Conservation (phyloP, 192 early-diverging fungal genomes). For the Piromyces finnis region DNA sequence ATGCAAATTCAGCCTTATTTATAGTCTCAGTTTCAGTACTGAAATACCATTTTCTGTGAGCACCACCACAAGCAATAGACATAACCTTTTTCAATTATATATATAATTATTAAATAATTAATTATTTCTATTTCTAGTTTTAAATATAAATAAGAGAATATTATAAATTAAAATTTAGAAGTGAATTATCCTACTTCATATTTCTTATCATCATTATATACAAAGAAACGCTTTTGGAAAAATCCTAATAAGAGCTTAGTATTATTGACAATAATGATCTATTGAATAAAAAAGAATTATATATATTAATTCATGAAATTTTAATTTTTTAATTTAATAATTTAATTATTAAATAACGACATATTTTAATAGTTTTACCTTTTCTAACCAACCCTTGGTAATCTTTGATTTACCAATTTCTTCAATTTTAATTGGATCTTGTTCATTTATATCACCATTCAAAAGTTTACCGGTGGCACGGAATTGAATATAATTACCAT, state of each 20-base stretch:
- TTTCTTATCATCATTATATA: conserved; percentile 46
- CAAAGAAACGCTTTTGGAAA: conserved; percentile 49
- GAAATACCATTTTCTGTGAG: conserved; percentile 54
- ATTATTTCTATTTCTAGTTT: not conserved
- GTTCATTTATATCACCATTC: not conserved
- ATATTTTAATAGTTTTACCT: too few species aligned
- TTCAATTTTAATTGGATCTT: not conserved
- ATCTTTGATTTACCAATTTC: conserved; percentile 36
- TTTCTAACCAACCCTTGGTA: conserved; percentile 61
- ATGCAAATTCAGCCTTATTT: conserved; percentile 30
- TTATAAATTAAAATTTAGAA: too few species aligned
- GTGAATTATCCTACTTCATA: conserved; percentile 29
- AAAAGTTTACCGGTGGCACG: conserved; percentile 8
- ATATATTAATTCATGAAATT: not conserved
- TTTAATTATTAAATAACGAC: too few species aligned
- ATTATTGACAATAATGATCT: conserved; percentile 16
- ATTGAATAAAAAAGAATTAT: conserved; percentile 1
- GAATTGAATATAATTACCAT: conserved; percentile 36
- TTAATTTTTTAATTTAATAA: too few species aligned
- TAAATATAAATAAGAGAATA: too few species aligned
- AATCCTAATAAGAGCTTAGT: conserved; percentile 48
- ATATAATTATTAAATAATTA: not conserved
- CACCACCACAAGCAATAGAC: conserved; percentile 55
- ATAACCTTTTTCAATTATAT: conserved; percentile 1
- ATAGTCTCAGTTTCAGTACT: conserved; percentile 18